Evolutionary conservation across 2,329 filamentous ascomycete genomes (phyloP).

Genomic region (Pseudophaeomoniella oleicola): DNA sequence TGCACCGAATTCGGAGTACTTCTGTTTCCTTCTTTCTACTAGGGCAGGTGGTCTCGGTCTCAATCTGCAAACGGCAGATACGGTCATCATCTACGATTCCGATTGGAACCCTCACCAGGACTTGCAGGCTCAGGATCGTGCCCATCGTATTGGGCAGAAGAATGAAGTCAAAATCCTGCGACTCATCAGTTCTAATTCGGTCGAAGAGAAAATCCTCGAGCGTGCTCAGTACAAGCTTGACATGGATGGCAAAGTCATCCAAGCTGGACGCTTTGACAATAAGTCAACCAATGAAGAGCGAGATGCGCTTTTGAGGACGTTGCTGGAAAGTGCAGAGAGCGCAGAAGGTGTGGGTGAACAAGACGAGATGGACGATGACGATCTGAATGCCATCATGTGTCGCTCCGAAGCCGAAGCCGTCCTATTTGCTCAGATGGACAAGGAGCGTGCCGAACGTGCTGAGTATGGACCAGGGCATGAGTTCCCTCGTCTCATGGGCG

Average conservation of each 20-base stretch:
- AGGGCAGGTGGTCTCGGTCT: slow-evolving; percentile 95
- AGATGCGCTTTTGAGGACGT: slow-evolving; percentile 87
- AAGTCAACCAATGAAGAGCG: slow-evolving; percentile 97
- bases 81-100: slow-evolving; percentile 98
- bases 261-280: slow-evolving; percentile 98
- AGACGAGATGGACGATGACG: slow-evolving; percentile 89
- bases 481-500: slow-evolving; percentile 67
- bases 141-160: slow-evolving; percentile 99
- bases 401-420: slow-evolving; percentile 66
- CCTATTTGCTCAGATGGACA: slow-evolving; percentile 72
- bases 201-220: slow-evolving; percentile 97
- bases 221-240: slow-evolving; percentile 95
- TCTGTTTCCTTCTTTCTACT: slow-evolving; percentile 96
- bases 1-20: slow-evolving; percentile 76
- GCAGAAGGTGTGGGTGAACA: slow-evolving; percentile 64
- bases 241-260: slow-evolving; percentile 99
- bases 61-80: slow-evolving; percentile 94
- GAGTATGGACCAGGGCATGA: slow-evolving; percentile 58
- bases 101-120: slow-evolving; percentile 99
- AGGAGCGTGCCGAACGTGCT: slow-evolving; percentile 51
- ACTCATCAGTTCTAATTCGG: slow-evolving; percentile 89
- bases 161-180: slow-evolving; percentile 95
- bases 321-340: slow-evolving; percentile 66
- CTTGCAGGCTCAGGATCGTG: slow-evolving; percentile 97
- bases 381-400: slow-evolving; percentile 87